Conservation (phyloP, 805 yeast species). For the Candida hungchunana region DNA sequence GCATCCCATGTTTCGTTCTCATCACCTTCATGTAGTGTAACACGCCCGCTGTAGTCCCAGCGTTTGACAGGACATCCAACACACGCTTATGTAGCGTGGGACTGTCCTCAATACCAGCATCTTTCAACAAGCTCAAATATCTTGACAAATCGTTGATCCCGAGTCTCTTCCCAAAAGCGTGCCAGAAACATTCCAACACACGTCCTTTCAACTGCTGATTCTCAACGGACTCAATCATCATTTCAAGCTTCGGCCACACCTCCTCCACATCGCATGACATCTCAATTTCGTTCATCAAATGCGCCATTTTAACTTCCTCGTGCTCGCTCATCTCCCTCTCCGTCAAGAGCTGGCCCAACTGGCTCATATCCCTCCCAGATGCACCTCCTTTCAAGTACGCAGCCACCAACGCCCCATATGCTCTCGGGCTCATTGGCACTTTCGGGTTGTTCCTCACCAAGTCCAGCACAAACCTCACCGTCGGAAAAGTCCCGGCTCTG, state of each 20-base stretch:
- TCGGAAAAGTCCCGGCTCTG: constrained; percentile 17
- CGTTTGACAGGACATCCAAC: constrained; percentile 6
- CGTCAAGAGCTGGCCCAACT: constrained; percentile 3
- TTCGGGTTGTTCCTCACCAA: constrained; percentile 20
- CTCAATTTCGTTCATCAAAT: constrained; percentile 6
- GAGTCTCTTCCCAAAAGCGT: constrained; percentile 8
- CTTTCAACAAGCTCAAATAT: constrained; percentile 10
- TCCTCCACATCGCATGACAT: constrained; percentile 3
- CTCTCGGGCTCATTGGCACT: constrained; percentile 16
- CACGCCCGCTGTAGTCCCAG: not conserved
- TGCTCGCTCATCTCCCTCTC: constrained; percentile 1
- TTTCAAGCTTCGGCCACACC: constrained; percentile 6
- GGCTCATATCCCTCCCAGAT: constrained; percentile 8
- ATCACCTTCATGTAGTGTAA: constrained; percentile 6
- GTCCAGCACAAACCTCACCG: constrained; percentile 19
- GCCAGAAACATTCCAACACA: constrained; percentile 8
- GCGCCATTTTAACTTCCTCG: constrained; percentile 10
- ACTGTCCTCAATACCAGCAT: constrained; percentile 8
- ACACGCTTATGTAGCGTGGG: constrained; percentile 3
- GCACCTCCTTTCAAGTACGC: constrained; percentile 13
- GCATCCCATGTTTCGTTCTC: not conserved
- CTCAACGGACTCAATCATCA: constrained; percentile 3
- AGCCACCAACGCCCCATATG: constrained; percentile 15
- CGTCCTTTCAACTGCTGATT: constrained; percentile 1
- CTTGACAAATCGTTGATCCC: constrained; percentile 7